A percentile compares a stretch with the other conserved stretches of the same genome.
Conservation (phyloP, 768 basidiomycete genomes). For the Gymnopilus junonius region DNA sequence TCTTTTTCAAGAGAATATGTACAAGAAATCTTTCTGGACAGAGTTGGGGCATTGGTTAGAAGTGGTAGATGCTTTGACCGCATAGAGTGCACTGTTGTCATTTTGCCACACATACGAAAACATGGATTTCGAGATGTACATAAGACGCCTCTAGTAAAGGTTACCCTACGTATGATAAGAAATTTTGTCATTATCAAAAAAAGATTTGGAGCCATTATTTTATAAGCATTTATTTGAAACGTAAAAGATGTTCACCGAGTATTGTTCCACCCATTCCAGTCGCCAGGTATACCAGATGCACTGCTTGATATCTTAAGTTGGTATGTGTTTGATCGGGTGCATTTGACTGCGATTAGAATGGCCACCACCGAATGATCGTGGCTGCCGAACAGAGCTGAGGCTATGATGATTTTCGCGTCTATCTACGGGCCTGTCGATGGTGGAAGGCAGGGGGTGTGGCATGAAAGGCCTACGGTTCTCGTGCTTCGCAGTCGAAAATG, state of each 20-base stretch:
- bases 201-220: slow-evolving; percentile 1
- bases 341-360: slow-evolving; percentile 20
- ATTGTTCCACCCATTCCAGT: slow-evolving; percentile 39
- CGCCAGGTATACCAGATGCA: slow-evolving; percentile 20
- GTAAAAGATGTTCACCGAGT: slow-evolving; percentile 24
- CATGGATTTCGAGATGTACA: neutral
- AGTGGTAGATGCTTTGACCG: slow-evolving; percentile 31
- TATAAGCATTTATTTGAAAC: neutral
- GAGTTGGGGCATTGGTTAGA: slow-evolving; percentile 42
- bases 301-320: slow-evolving; percentile 16
- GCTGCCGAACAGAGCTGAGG: slow-evolving; percentile 12
- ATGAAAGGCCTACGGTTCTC: slow-evolving; percentile 14
- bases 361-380: slow-evolving; percentile 17
- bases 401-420: slow-evolving; percentile 22
- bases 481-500: slow-evolving; percentile 14
- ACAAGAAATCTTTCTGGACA: slow-evolving; percentile 45
- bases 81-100: neutral
- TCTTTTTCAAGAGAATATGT: slow-evolving; percentile 33
- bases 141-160: neutral
- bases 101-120: neutral
- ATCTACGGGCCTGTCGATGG: slow-evolving; percentile 22
- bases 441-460: slow-evolving; percentile 16
- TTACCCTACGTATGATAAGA: neutral
- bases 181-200: neutral
- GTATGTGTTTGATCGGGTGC: slow-evolving; percentile 14